A percentile compares a stretch with the other conserved stretches of the same genome.
phyloP scores from a whole-genome alignment of 352 stramenopile genomes.

The Globisporangium okanoganense region DNA sequence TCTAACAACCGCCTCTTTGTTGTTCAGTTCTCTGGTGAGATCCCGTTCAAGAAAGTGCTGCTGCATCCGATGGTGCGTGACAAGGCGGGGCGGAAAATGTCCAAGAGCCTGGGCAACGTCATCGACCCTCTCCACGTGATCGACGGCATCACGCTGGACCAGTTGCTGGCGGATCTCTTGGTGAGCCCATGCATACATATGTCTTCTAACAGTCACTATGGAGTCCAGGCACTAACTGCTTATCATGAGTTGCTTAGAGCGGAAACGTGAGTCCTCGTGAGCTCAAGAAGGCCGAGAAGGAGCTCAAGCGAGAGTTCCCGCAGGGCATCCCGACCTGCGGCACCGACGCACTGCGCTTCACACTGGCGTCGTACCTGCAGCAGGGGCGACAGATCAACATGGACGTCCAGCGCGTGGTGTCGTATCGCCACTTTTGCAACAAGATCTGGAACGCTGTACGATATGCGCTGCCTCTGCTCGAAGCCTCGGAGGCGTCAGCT shows the following conservation, averaged over 20 bases:
- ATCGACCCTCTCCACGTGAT: conserved; percentile 99
- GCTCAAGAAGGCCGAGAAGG: conserved; percentile 95
- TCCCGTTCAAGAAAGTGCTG: conserved; percentile 98
- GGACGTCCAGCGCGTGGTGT: conserved; percentile 81
- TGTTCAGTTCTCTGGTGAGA: conserved; percentile 85
- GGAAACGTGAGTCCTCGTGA: conserved; percentile 86
- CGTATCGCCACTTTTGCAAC: conserved; percentile 87
- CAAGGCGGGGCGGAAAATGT: conserved; percentile 99
- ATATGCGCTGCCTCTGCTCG: conserved; percentile 65
- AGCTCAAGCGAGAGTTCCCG: conserved; percentile 95
- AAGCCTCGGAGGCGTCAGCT: conserved; percentile 14
- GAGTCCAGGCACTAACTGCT: background rate
- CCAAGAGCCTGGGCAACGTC: conserved; percentile 99
- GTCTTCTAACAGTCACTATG: background rate
- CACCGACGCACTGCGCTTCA: conserved; percentile 97
- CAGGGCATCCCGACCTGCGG: conserved; percentile 98
- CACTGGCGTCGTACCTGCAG: conserved; percentile 93
- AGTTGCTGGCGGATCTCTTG: conserved; percentile 91
- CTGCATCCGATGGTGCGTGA: conserved; percentile 99
- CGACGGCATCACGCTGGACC: conserved; percentile 92
- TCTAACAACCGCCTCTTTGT: background rate
- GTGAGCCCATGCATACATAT: conserved; percentile 21
- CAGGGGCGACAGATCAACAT: conserved; percentile 89
- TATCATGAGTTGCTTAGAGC: conserved; percentile 21
- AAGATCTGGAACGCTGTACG: conserved; percentile 87